Percentiles rank a stretch among this genome's conserved stretches.
Evolutionary conservation across 352 stramenopile genomes (phyloP).

Genomic region (Pythium folliculosum): DNA sequence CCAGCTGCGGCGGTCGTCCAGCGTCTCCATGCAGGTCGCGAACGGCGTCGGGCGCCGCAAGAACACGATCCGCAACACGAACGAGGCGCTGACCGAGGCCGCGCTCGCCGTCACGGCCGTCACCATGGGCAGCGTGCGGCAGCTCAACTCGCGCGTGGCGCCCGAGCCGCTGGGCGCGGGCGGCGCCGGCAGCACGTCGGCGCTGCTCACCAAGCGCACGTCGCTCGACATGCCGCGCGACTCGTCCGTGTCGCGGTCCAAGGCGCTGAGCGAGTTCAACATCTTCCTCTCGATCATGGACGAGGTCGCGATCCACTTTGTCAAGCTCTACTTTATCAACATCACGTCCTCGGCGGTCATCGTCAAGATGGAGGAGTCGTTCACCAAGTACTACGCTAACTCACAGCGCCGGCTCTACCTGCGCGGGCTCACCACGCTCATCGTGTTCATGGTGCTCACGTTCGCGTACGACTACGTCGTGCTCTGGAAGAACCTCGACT

Average conservation of each 20-base stretch:
- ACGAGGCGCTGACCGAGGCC: constrained; percentile 24
- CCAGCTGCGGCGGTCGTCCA: constrained; percentile 44
- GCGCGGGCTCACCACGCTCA: constrained; percentile 53
- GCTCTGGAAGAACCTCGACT: constrained; percentile 53
- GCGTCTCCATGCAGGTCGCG: constrained; percentile 43
- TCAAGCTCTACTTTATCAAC: constrained; percentile 85
- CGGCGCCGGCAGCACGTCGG: constrained; percentile 19
- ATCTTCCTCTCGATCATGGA: constrained; percentile 84
- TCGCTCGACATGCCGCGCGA: constrained; percentile 47
- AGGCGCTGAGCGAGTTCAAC: constrained; percentile 70
- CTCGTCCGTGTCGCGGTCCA: constrained; percentile 51
- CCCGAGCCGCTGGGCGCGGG: constrained; percentile 34
- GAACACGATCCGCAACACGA: constrained; percentile 25
- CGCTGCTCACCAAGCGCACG: constrained; percentile 23
- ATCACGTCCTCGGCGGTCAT: constrained; percentile 69
- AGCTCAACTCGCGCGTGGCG: constrained; percentile 34
- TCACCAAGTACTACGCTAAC: constrained; percentile 79
- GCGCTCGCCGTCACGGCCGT: constrained; percentile 29
- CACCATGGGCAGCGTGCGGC: constrained; percentile 31
- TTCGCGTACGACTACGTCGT: constrained; percentile 80
- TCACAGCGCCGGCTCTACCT: constrained; percentile 65
- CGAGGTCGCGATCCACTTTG: constrained; percentile 75
- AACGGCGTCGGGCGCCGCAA: constrained; percentile 27
- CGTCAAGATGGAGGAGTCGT: constrained; percentile 76
- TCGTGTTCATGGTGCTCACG: constrained; percentile 70